These are phyloP conservation scores for Leccinellum albellum DNA, from an alignment of 768 basidiomycete genomes.

Conservation along the genomic window DNA sequence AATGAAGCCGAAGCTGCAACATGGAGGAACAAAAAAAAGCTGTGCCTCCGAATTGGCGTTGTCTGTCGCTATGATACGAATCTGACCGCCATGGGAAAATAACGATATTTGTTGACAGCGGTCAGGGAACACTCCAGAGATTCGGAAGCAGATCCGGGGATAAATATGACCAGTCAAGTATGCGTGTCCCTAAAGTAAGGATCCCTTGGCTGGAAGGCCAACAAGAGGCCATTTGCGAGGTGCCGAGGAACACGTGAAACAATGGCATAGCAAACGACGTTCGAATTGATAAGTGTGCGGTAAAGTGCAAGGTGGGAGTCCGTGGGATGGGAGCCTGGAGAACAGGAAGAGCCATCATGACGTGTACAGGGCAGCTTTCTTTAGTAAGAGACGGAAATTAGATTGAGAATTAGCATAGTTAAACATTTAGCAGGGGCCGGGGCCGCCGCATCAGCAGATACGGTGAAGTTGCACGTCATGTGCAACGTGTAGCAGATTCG, in stretches of 20 bases:
- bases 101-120: constrained; percentile 6
- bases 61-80: constrained; percentile 23
- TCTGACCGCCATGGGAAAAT: constrained; percentile 25
- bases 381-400: constrained; percentile 22
- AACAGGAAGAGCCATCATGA: constrained; percentile 12
- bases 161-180: constrained; percentile 11
- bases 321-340: constrained; percentile 3
- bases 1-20: constrained; percentile 4
- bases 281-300: background rate
- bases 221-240: constrained; percentile 17
- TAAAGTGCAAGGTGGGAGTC: background rate
- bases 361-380: constrained; percentile 12
- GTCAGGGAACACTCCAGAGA: constrained; percentile 12
- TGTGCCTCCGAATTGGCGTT: constrained; percentile 1
- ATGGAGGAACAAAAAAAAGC: background rate
- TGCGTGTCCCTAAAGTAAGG: constrained; percentile 10
- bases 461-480: background rate
- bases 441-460: background rate
- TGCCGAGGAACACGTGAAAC: constrained; percentile 26
- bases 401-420: constrained; percentile 32
- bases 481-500: background rate
- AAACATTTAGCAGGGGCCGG: constrained; percentile 26
- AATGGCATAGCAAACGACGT: constrained; percentile 3
- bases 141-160: constrained; percentile 13
- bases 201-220: constrained; percentile 4